Conservation (phyloP, 805 yeast genomes). For the Candida khao-thaluensis region DNA sequence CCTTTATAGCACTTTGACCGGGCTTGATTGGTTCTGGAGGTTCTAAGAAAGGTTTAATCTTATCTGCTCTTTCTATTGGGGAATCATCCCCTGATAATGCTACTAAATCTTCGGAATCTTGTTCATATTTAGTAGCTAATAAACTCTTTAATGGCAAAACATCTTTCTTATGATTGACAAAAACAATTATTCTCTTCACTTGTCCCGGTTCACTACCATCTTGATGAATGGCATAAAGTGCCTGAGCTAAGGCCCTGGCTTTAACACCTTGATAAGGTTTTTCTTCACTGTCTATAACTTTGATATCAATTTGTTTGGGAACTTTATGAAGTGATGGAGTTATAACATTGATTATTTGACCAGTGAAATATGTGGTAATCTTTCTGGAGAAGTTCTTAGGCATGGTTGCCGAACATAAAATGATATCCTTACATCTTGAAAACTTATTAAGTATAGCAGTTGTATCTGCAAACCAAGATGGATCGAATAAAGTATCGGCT, state of each 20-base stretch:
- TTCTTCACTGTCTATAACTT: conserved; percentile 70
- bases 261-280: conserved; percentile 85
- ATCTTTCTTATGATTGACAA: conserved; percentile 72
- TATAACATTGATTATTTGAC: conserved; percentile 54
- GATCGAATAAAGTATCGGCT: conserved; percentile 89
- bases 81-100: conserved; percentile 68
- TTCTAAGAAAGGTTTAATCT: conserved; percentile 61
- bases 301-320: conserved; percentile 72
- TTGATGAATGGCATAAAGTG: conserved; percentile 76
- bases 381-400: conserved; percentile 73
- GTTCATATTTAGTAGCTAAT: conserved; percentile 42
- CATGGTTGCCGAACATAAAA: conserved; percentile 88
- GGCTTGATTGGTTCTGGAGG: conserved; percentile 51
- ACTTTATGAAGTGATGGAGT: conserved; percentile 83
- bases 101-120: conserved; percentile 46
- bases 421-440: conserved; percentile 54
- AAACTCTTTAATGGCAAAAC: conserved; percentile 58
- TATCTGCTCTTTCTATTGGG: conserved; percentile 55
- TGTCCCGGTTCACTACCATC: conserved; percentile 78
- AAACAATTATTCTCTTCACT: conserved; percentile 79
- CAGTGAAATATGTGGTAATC: conserved; percentile 60
- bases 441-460: conserved; percentile 53
- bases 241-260: conserved; percentile 82
- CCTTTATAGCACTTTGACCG: conserved; percentile 39
- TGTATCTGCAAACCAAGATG: conserved; percentile 70